A percentile compares a stretch with the other conserved stretches of the same genome.
Evolutionary conservation across 2,329 filamentous ascomycete species (phyloP).

Genomic region (Xylaria sp.): DNA sequence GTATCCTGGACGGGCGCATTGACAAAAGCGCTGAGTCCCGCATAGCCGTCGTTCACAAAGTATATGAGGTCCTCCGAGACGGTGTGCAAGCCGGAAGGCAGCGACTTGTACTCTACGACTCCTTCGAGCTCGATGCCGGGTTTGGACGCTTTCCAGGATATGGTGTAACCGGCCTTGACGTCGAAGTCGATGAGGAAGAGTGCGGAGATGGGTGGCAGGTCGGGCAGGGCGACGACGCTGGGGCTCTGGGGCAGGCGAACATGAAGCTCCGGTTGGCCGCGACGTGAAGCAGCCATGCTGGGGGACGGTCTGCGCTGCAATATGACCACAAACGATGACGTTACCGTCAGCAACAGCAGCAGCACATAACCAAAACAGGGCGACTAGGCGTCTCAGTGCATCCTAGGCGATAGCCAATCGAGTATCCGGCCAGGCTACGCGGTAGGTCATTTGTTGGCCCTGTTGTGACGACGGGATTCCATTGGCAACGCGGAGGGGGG

Average conservation of each 20-base stretch:
- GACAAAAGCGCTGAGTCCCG: slow-evolving; percentile 91
- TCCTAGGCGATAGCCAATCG: slow-evolving; percentile 16
- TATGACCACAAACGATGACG: slow-evolving; percentile 17
- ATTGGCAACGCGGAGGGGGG: slow-evolving; percentile 19
- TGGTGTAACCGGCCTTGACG: slow-evolving; percentile 89
- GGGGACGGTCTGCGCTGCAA: slow-evolving; percentile 2
- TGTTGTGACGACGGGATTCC: slow-evolving; percentile 11
- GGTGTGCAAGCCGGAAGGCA: slow-evolving; percentile 92
- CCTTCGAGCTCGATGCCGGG: slow-evolving; percentile 81
- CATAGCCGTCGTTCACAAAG: slow-evolving; percentile 86
- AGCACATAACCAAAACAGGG: slow-evolving; percentile 17
- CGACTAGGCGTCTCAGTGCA: slow-evolving; percentile 32
- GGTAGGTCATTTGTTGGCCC: slow-evolving; percentile 10
- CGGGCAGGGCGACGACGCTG: slow-evolving; percentile 52
- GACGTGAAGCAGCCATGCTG: slow-evolving; percentile 50
- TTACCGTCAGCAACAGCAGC: slow-evolving; percentile 4
- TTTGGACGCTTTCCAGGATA: slow-evolving; percentile 84
- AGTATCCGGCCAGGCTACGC: neutral
- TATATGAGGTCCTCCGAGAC: slow-evolving; percentile 91
- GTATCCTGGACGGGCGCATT: slow-evolving; percentile 82
- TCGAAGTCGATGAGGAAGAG: slow-evolving; percentile 93
- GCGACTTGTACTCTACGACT: slow-evolving; percentile 93
- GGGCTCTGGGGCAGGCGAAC: slow-evolving; percentile 47
- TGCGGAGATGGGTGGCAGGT: slow-evolving; percentile 74
- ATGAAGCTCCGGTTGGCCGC: slow-evolving; percentile 51